These are phyloP conservation scores for Saccharomyces hybrid DNA, from an alignment of 1,139 yeast species.

Conservation along the genomic window DNA sequence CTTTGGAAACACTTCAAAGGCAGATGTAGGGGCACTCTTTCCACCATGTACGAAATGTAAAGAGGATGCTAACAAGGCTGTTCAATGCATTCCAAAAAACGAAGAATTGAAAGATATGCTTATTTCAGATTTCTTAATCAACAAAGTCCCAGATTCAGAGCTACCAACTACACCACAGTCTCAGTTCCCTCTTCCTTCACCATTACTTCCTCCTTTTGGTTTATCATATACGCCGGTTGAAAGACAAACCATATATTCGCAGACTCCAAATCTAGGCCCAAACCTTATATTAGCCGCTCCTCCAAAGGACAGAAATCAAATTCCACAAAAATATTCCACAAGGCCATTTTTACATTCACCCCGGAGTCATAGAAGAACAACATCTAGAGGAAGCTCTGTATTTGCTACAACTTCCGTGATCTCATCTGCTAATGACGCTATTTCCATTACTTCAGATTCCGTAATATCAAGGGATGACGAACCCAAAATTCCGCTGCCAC, in stretches of 20 bases:
- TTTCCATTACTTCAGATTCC: slow-evolving; percentile 3
- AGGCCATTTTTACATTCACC: not conserved
- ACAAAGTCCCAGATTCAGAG: slow-evolving; percentile 1
- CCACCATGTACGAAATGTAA: slow-evolving; percentile 24
- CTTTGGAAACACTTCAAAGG: slow-evolving; percentile 12
- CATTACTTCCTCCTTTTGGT: not conserved
- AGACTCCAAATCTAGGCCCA: not conserved
- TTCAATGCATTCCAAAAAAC: slow-evolving; percentile 26
- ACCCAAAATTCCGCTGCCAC: slow-evolving; percentile 14
- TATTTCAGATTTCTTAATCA: slow-evolving; percentile 15
- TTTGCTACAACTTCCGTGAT: slow-evolving; percentile 11
- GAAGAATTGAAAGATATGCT: slow-evolving; percentile 21
- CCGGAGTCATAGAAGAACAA: not conserved
- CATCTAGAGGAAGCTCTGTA: slow-evolving; percentile 10
- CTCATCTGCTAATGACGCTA: slow-evolving; percentile 11
- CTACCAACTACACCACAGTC: not conserved
- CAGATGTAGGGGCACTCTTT: slow-evolving; percentile 19
- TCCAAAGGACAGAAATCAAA: not conserved
- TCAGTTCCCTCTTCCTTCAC: not conserved
- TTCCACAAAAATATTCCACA: not conserved
- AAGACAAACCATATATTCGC: not conserved
- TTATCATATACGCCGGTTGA: slow-evolving; percentile 4
- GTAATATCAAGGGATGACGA: slow-evolving; percentile 3
- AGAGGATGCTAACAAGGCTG: slow-evolving; percentile 5
- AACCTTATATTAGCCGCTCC: not conserved